Percentiles rank a stretch among this genome's conserved stretches.
Conservation (phyloP, 2,329 filamentous ascomycete genomes). For the Ophiocordyceps australis region DNA sequence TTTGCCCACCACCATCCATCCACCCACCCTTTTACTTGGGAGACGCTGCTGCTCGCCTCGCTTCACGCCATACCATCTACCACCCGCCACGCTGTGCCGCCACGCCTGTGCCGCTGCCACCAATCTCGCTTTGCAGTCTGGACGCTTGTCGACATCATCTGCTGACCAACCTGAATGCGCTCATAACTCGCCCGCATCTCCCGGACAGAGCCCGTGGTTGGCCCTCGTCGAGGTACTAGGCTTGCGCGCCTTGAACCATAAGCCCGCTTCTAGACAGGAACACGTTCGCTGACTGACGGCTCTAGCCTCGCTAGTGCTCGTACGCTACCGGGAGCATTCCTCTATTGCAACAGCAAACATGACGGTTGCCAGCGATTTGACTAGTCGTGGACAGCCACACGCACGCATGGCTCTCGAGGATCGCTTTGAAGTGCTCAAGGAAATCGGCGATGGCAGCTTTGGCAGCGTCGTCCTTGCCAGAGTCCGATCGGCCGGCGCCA, state of each 20-base stretch:
- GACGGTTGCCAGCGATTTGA: constrained; percentile 41
- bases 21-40: background rate
- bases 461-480: constrained; percentile 86
- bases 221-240: constrained; percentile 5
- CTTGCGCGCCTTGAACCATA: too few relatives aligned
- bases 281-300: too few relatives aligned
- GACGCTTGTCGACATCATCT: constrained; percentile 2
- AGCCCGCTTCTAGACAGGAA: too few relatives aligned
- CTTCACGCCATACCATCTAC: too few relatives aligned
- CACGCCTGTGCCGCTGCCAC: background rate
- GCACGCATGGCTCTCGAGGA: constrained; percentile 61
- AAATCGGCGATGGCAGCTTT: constrained; percentile 97
- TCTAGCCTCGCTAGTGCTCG: too few relatives aligned
- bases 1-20: background rate
- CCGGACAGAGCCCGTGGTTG: constrained; percentile 14
- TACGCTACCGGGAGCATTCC: too few relatives aligned
- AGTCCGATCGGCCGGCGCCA: constrained; percentile 77
- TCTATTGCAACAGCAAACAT: constrained; percentile 1
- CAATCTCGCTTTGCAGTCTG: constrained; percentile 1
- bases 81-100: constrained; percentile 1
- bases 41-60: too few relatives aligned
- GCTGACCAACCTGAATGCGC: constrained; percentile 16
- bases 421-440: constrained; percentile 90
- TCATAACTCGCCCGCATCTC: constrained; percentile 14
- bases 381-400: constrained; percentile 46